Percentiles rank a stretch among this genome's conserved stretches.
Conservation (phyloP, 768 basidiomycete genomes). For the Sarcomyxa edulis region DNA sequence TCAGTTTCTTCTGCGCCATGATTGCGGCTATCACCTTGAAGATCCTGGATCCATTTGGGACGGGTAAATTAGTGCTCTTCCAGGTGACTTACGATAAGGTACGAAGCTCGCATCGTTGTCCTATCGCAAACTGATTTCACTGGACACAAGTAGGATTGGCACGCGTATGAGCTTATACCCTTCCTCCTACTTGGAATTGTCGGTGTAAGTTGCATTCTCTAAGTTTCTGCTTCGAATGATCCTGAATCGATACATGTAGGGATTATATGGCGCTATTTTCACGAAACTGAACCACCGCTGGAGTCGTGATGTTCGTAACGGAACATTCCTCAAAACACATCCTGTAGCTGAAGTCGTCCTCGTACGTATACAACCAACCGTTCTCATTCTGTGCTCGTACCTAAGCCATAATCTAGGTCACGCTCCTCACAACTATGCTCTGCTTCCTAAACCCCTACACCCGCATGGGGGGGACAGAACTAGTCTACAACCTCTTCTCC, state of each 20-base stretch:
- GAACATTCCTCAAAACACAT: slow-evolving; percentile 75
- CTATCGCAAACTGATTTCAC: slow-evolving; percentile 1
- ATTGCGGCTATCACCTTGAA: slow-evolving; percentile 92
- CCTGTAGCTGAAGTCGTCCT: slow-evolving; percentile 81
- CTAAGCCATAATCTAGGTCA: slow-evolving; percentile 46
- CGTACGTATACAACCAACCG: slow-evolving; percentile 54
- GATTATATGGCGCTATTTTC: slow-evolving; percentile 91
- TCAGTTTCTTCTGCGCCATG: slow-evolving; percentile 96
- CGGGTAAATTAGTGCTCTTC: slow-evolving; percentile 89
- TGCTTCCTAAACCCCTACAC: slow-evolving; percentile 89
- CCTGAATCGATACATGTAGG: slow-evolving; percentile 37
- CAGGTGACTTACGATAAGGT: slow-evolving; percentile 89
- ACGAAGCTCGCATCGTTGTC: slow-evolving; percentile 5
- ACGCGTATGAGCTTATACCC: slow-evolving; percentile 80
- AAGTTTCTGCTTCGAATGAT: slow-evolving; percentile 4
- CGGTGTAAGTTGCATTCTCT: slow-evolving; percentile 50
- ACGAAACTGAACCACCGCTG: slow-evolving; percentile 89
- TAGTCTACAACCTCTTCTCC: slow-evolving; percentile 86
- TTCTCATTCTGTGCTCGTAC: not conserved
- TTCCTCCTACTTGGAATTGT: slow-evolving; percentile 87
- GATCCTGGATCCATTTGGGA: slow-evolving; percentile 93
- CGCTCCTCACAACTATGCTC: slow-evolving; percentile 67
- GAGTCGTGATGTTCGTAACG: slow-evolving; percentile 77
- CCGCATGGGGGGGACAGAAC: slow-evolving; percentile 92
- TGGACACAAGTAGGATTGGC: slow-evolving; percentile 80